A percentile compares a stretch with the other conserved stretches of the same genome.
phyloP scores from a whole-genome alignment of 495 filamentous ascomycete genomes.

The Pyrenula massariospora region DNA sequence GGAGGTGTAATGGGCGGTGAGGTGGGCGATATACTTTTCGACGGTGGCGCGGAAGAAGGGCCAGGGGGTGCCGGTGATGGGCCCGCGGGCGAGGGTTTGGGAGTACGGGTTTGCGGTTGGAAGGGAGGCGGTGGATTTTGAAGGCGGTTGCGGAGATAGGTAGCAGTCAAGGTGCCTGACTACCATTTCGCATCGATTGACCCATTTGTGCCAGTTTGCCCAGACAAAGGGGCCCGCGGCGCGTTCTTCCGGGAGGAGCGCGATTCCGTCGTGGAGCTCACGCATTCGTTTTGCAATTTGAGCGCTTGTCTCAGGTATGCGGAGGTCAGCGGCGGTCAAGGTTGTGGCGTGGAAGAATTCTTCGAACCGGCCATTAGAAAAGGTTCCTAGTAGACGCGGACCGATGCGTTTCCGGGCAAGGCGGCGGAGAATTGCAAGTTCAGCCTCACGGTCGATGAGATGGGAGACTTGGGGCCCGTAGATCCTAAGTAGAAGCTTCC shows the following conservation, averaged over 20 bases:
- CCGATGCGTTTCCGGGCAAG: slow-evolving; percentile 88
- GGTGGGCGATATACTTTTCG: slow-evolving; percentile 64
- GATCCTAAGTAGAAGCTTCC: slow-evolving; percentile 79
- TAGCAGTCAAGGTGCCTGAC: slow-evolving; percentile 66
- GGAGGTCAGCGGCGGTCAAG: slow-evolving; percentile 64
- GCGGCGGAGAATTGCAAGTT: slow-evolving; percentile 75
- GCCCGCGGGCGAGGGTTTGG: slow-evolving; percentile 24
- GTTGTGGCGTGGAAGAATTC: slow-evolving; percentile 77
- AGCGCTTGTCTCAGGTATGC: slow-evolving; percentile 68
- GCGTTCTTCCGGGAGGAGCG: slow-evolving; percentile 66
- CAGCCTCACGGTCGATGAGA: slow-evolving; percentile 84
- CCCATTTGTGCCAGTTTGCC: slow-evolving; percentile 94
- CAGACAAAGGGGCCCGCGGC: slow-evolving; percentile 72
- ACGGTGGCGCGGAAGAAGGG: slow-evolving; percentile 61
- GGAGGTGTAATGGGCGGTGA: slow-evolving; percentile 48
- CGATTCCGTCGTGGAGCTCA: slow-evolving; percentile 89
- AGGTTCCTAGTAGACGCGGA: slow-evolving; percentile 84
- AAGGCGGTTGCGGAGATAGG: slow-evolving; percentile 33
- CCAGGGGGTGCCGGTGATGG: slow-evolving; percentile 83
- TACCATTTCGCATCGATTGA: slow-evolving; percentile 64
- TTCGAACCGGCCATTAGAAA: slow-evolving; percentile 93
- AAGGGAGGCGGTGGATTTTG: slow-evolving; percentile 3
- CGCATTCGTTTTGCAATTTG: slow-evolving; percentile 98
- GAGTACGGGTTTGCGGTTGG: background rate
- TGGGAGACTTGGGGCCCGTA: slow-evolving; percentile 95